Conservation (phyloP, 495 filamentous ascomycete genomes). For the Saxophila tyrrhenica region DNA sequence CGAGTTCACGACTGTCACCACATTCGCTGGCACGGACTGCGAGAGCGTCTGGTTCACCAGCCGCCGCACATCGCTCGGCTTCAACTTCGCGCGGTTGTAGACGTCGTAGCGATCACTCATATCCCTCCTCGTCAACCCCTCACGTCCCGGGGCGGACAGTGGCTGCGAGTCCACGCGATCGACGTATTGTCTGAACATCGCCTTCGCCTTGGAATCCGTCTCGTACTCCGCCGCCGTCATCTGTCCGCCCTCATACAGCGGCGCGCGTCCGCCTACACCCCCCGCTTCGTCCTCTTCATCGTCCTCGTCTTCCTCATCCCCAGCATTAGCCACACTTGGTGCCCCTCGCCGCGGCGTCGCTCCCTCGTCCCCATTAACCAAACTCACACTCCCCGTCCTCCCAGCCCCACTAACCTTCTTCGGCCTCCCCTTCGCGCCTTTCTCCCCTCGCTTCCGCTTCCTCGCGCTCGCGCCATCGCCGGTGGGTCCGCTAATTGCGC, state of each 20-base stretch:
- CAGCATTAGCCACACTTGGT: no score
- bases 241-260: conserved; percentile 15
- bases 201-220: neutral
- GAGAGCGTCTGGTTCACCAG: conserved; percentile 74
- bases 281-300: conserved; percentile 5
- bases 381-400: conserved; percentile 37
- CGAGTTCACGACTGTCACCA: conserved; percentile 67
- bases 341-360: conserved; percentile 26
- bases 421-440: conserved; percentile 4
- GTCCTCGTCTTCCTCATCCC: conserved; percentile 7
- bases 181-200: conserved; percentile 4
- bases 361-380: conserved; percentile 38
- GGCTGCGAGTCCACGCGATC: neutral
- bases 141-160: neutral
- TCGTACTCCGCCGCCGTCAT: conserved; percentile 1
- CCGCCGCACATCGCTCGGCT: conserved; percentile 37
- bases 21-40: conserved; percentile 68
- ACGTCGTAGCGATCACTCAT: conserved; percentile 55
- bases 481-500: conserved; percentile 33
- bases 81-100: conserved; percentile 59
- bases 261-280: conserved; percentile 4
- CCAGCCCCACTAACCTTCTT: neutral
- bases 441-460: conserved; percentile 16
- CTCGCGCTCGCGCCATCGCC: neutral
- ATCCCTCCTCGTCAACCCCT: conserved; percentile 36